phyloP scores from a whole-genome alignment of 495 filamentous ascomycete species.

The Durotheca rogersii region DNA sequence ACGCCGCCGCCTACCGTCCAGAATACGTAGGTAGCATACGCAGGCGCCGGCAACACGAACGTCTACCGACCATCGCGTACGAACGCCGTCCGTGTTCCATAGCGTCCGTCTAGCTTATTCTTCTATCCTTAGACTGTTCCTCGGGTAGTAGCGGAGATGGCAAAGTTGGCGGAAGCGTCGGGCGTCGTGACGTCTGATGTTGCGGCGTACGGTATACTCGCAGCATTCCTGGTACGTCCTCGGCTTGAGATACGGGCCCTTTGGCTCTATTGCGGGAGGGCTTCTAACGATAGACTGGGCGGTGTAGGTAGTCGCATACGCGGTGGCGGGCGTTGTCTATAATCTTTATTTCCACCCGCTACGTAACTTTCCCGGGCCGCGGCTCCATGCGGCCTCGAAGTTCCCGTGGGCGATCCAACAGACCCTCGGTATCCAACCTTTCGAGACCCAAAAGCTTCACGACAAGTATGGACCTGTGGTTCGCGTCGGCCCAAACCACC shows the following conservation, averaged over 20 bases:
- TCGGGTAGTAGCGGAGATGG: slow-evolving; percentile 7
- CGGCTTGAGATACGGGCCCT: neutral
- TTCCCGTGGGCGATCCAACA: slow-evolving; percentile 26
- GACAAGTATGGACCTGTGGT: slow-evolving; percentile 52
- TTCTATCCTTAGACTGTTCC: neutral
- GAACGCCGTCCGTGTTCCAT: no score
- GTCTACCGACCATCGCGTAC: no score
- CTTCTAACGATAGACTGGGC: slow-evolving; percentile 1
- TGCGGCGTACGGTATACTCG: slow-evolving; percentile 13
- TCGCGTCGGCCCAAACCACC: slow-evolving; percentile 54
- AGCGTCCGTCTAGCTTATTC: neutral
- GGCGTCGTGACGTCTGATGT: slow-evolving; percentile 9
- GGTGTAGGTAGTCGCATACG: slow-evolving; percentile 15
- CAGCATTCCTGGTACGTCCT: slow-evolving; percentile 11
- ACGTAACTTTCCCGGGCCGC: slow-evolving; percentile 52
- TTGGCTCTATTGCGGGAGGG: neutral
- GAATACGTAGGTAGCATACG: no score
- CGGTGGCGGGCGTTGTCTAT: slow-evolving; percentile 37
- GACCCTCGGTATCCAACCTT: slow-evolving; percentile 20
- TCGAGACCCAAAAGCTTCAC: slow-evolving; percentile 40
- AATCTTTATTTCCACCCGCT: slow-evolving; percentile 55
- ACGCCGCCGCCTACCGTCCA: no score
- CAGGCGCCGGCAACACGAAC: no score
- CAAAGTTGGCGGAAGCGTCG: neutral
- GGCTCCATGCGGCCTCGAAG: slow-evolving; percentile 22